Percentiles rank a stretch among this genome's conserved stretches.
These are phyloP conservation scores for Paxillus involutus DNA, from an alignment of 768 basidiomycete species.

Conservation along the genomic window DNA sequence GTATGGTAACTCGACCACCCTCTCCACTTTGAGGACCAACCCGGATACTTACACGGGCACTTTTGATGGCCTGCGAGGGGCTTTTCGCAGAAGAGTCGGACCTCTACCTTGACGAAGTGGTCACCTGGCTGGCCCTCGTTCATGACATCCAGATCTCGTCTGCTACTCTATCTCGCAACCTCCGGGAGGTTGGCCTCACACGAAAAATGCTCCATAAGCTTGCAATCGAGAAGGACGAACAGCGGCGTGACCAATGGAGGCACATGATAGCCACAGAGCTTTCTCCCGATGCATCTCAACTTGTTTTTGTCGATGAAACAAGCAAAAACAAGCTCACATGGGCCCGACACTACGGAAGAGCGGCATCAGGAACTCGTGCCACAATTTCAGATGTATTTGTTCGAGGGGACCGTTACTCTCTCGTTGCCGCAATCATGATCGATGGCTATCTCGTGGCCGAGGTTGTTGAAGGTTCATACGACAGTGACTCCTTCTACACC, in stretches of 20 bases:
- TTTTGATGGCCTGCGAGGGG: conserved; percentile 5
- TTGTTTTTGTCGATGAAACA: not conserved
- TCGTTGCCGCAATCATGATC: not conserved
- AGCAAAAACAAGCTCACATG: not conserved
- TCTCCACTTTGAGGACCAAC: too few species aligned
- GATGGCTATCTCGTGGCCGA: not conserved
- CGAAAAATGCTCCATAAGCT: conserved; percentile 14
- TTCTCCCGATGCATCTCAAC: not conserved
- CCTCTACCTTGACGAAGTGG: conserved; percentile 4
- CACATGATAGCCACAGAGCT: not conserved
- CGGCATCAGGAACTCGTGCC: not conserved
- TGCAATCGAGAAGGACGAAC: conserved; percentile 24
- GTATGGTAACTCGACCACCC: too few species aligned
- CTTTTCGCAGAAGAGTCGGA: conserved; percentile 17
- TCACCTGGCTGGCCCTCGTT: not conserved
- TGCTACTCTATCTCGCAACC: conserved; percentile 2
- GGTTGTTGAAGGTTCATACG: not conserved
- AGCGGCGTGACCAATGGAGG: not conserved
- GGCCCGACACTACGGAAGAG: not conserved
- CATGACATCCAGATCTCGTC: not conserved
- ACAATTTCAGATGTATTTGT: not conserved
- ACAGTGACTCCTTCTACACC: not conserved
- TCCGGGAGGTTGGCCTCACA: conserved; percentile 4
- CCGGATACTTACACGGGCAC: not conserved
- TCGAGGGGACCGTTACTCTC: not conserved